Conservation (phyloP, 2,329 filamentous ascomycete species). For the Aspergillus tanneri region DNA sequence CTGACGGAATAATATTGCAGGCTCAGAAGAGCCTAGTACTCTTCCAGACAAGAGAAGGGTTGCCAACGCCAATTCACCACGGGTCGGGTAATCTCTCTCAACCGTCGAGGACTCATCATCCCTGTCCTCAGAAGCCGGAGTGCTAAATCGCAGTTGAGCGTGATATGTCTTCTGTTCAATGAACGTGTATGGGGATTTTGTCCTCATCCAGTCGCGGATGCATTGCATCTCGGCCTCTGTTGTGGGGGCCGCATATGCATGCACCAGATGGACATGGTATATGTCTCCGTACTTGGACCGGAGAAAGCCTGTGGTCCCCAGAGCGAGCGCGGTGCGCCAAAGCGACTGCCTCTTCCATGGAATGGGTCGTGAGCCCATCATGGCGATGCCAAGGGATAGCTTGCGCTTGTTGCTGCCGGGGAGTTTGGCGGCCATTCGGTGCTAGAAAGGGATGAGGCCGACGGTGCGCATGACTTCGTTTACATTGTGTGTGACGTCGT, state of each 20-base stretch:
- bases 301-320: constrained; percentile 72
- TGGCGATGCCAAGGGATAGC: constrained; percentile 78
- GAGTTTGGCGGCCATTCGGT: constrained; percentile 73
- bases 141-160: constrained; percentile 81
- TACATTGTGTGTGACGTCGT: constrained; percentile 74
- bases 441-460: constrained; percentile 67
- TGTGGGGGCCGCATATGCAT: constrained; percentile 71
- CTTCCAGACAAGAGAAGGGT: constrained; percentile 73
- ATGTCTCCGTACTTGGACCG: constrained; percentile 73
- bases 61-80: constrained; percentile 46
- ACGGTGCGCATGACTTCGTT: constrained; percentile 75
- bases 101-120: not conserved
- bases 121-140: constrained; percentile 49
- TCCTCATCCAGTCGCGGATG: constrained; percentile 65
- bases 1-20: constrained; percentile 85
- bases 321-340: constrained; percentile 78
- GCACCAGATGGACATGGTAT: constrained; percentile 79
- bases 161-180: constrained; percentile 76
- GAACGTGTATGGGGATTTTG: constrained; percentile 61
- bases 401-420: constrained; percentile 95
- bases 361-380: constrained; percentile 95
- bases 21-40: constrained; percentile 64
- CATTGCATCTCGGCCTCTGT: constrained; percentile 64
- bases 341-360: constrained; percentile 93
- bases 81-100: not conserved